Base-by-base conservation (phyloP, 2,329 filamentous ascomycete genomes). In the Colletotrichum salicis region DNA sequence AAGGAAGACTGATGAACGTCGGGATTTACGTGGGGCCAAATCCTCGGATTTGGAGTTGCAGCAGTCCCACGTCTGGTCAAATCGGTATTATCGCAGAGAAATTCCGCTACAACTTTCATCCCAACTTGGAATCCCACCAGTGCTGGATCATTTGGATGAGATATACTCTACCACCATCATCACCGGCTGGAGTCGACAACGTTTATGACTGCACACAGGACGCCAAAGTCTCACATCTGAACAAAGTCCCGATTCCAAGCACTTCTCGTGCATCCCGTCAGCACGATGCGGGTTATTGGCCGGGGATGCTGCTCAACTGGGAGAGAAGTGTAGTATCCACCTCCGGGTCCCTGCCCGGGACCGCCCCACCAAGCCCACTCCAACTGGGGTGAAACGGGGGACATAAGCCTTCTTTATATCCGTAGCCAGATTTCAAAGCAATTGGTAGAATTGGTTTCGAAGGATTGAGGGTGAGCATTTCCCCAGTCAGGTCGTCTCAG, bases 381-480 rank as follows among this genome's bases (percentile, higher is more conserved):
- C 19, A 15, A 19, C 33, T 37, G 41, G 66, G 65, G 37, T 64
- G 37, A 33, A 35, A 31, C 31, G 29, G 48, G 24, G 58, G 52
- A 31, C 41, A 35, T 29, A 51, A 41, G 31, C 63, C 68, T 62
- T 13, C 54, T 54, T 19, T 41, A 33, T 22, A 37, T 12, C 31
- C n/a, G n/a, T n/a, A n/a, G n/a, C n/a, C 59, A 41, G n/a, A 52
- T 67, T 57, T 60, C 52, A 48, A 67, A 70, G 48, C 56, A 52
- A 52, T 67, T 59, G 64, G 57, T 22, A 10, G 27, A n/a, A 13
- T 54, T 22, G 54, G 22, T 24, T 35, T 11, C 37, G 19, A 52
- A 70, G 65, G 24, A 67, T 54, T 59, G 52, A 52, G 24, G 56
- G 33, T 22, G 22, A 55, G 59, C 45, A 55, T 48, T 24, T 27